phyloP scores from a whole-genome alignment of 768 basidiomycete genomes.

The Phylloporus arenicola region DNA sequence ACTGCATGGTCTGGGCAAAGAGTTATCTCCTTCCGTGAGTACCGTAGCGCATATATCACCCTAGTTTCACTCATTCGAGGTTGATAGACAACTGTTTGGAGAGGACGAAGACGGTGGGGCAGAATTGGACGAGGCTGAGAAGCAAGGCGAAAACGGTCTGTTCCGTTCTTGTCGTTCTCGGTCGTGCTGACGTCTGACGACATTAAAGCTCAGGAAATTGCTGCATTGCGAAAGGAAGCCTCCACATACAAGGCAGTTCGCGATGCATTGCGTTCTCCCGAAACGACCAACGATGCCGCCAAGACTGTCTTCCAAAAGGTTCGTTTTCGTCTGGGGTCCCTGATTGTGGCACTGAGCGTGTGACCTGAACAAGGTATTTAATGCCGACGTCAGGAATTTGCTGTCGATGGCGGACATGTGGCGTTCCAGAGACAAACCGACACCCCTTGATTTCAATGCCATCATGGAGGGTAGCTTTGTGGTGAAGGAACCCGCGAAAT shows the following conservation, averaged over 20 bases:
- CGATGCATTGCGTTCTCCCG: conserved; percentile 48
- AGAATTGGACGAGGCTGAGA: conserved; percentile 89
- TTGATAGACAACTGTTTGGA: conserved; percentile 81
- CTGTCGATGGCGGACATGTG: conserved; percentile 97
- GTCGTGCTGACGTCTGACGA: background rate
- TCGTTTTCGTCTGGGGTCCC: background rate
- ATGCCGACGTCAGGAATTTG: conserved; percentile 79
- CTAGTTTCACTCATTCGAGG: background rate
- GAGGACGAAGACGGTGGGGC: conserved; percentile 78
- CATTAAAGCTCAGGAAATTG: conserved; percentile 78
- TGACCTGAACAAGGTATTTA: conserved; percentile 62
- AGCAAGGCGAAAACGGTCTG: conserved; percentile 87
- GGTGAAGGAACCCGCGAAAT: conserved; percentile 29
- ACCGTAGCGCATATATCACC: background rate
- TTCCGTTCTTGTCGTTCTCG: conserved; percentile 9
- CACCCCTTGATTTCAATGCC: conserved; percentile 73
- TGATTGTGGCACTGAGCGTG: background rate
- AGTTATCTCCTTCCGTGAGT: conserved; percentile 89
- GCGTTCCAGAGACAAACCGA: conserved; percentile 83
- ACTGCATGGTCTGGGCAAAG: conserved; percentile 99
- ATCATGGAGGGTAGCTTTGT: conserved; percentile 64
- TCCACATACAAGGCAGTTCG: conserved; percentile 83
- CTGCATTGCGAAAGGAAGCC: conserved; percentile 82
- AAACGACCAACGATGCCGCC: conserved; percentile 46
- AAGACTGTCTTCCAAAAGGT: conserved; percentile 84